Percentiles rank a stretch among this genome's conserved stretches.
Evolutionary conservation across 352 stramenopile genomes (phyloP).

Genomic region (Phytopythium helicoides): DNA sequence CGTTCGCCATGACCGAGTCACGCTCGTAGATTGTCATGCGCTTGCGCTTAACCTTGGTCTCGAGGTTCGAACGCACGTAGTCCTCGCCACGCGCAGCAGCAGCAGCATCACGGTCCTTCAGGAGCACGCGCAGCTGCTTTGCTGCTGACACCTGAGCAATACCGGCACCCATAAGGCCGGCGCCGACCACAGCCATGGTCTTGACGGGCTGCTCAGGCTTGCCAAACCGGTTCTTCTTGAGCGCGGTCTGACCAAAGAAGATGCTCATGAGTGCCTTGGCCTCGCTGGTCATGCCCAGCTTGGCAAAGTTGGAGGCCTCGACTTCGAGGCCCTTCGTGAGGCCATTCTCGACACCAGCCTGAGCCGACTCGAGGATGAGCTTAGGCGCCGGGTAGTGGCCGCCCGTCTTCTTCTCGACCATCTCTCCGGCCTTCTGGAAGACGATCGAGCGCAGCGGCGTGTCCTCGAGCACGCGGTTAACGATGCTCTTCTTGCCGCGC

Average conservation of each 20-base stretch:
- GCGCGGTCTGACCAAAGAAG: conserved; percentile 96
- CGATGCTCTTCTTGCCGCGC: conserved; percentile 86
- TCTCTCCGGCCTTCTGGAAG: conserved; percentile 95
- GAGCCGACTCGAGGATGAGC: conserved; percentile 92
- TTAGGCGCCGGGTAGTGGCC: conserved; percentile 96
- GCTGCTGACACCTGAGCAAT: conserved; percentile 96
- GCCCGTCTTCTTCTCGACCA: conserved; percentile 96
- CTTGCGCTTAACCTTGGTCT: conserved; percentile 94
- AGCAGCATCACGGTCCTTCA: conserved; percentile 95
- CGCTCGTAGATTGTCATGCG: conserved; percentile 91
- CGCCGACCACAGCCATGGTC: conserved; percentile 96
- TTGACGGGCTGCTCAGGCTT: conserved; percentile 85
- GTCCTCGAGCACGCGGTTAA: conserved; percentile 93
- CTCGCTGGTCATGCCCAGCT: conserved; percentile 94
- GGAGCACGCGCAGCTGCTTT: conserved; percentile 93
- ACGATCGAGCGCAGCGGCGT: conserved; percentile 90
- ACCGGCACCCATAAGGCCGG: conserved; percentile 97
- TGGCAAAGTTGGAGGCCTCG: conserved; percentile 95
- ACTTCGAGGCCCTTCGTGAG: conserved; percentile 85
- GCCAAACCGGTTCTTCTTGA: conserved; percentile 98
- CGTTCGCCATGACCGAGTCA: conserved; percentile 89
- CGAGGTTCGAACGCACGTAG: conserved; percentile 95
- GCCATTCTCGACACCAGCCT: conserved; percentile 86
- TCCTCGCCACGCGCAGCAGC: conserved; percentile 81
- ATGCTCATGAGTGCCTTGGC: conserved; percentile 96